Base-by-base conservation (phyloP, 139 green algal species). In the Chlamydomonas incerta region DNA sequence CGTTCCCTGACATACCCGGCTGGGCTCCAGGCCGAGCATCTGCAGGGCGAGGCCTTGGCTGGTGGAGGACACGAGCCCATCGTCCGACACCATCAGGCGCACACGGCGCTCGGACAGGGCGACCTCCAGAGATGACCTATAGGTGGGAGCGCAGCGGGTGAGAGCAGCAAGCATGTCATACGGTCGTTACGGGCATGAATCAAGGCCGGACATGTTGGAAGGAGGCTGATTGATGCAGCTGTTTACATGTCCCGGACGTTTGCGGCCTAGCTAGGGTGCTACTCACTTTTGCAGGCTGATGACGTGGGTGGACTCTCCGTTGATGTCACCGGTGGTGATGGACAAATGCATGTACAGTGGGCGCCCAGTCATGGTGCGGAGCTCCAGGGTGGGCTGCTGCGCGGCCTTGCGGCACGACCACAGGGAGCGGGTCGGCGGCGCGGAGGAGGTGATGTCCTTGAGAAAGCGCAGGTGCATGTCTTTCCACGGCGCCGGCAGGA, bases 401-500 rank as follows among this genome's bases (percentile, higher is more conserved):
- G 47, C 50, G 66, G 31, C 31, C n/a, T 75, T 76, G 66, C 79
- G 79, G 66, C 79, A 85, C n/a, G 18, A 41, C 66, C n/a, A 68
- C 23, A 28, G 47, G 6, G 24, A 24, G 79, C 65, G 65, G n/a
- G 2, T 35, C 31, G 79, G 47, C 24, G 79, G 21, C 3, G 26
- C 46, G 0, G 26, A 24, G 29, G 66, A 17, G 6, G 79, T 60
- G 10, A 33, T 47, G 9, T 85, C 79, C 79, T 68, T 75, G 23
- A 85, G 79, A 26, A 76, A 35, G 24, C 47, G 62, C 11, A 57
- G 10, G 50, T 85, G 79, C 79, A 75, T 75, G 9, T 76, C 66
- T 52, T 85, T 85, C 79, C 79, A 85, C 0, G 65, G 79, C 23
- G 46, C 17, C 5, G 66, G 66, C 66, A 85, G 66, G 65, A 85